Evolutionary conservation across 202 grass and related monocot genomes (phyloP).

Genomic region (Saccharum hybrid): DNA sequence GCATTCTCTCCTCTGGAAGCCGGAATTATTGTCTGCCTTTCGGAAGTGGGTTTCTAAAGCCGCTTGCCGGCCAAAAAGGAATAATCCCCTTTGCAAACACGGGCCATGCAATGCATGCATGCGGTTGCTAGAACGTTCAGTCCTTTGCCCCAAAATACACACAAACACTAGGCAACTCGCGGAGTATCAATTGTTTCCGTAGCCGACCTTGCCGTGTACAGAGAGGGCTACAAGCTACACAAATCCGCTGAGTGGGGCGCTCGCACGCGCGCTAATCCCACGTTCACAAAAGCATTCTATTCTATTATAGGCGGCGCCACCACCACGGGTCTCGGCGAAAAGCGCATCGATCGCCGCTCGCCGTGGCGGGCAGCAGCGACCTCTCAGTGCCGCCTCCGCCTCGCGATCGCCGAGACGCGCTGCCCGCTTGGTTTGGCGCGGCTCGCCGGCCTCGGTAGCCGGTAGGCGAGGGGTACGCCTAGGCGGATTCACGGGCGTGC

Average conservation of each 20-base stretch:
- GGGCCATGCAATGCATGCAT: neutral
- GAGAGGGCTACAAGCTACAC: neutral
- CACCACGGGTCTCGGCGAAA: constrained; percentile 6
- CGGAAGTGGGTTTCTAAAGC: constrained; percentile 55
- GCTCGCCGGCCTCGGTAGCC: neutral
- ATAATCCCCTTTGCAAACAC: neutral
- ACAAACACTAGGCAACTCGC: neutral
- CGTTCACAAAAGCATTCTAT: neutral
- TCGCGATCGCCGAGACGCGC: constrained; percentile 22
- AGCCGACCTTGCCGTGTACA: constrained; percentile 11
- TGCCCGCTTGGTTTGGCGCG: neutral
- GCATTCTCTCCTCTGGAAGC: neutral
- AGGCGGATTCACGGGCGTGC: constrained; percentile 46
- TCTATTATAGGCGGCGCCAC: neutral
- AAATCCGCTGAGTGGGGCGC: constrained; percentile 37
- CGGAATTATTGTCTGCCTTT: constrained; percentile 53
- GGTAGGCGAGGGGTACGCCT: constrained; percentile 34
- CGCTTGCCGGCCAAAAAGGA: constrained; percentile 30
- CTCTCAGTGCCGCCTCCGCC: neutral
- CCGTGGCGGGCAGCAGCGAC: neutral
- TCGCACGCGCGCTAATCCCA: constrained; percentile 38
- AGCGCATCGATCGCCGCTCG: constrained; percentile 16
- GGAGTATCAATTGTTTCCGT: neutral
- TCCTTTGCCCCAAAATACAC: constrained; percentile 6
- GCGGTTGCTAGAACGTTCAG: constrained; percentile 1